A percentile compares a stretch with the other conserved stretches of the same genome.
These are phyloP conservation scores for Bacidia rubella DNA, from an alignment of 495 filamentous ascomycete genomes.

Conservation along the genomic window DNA sequence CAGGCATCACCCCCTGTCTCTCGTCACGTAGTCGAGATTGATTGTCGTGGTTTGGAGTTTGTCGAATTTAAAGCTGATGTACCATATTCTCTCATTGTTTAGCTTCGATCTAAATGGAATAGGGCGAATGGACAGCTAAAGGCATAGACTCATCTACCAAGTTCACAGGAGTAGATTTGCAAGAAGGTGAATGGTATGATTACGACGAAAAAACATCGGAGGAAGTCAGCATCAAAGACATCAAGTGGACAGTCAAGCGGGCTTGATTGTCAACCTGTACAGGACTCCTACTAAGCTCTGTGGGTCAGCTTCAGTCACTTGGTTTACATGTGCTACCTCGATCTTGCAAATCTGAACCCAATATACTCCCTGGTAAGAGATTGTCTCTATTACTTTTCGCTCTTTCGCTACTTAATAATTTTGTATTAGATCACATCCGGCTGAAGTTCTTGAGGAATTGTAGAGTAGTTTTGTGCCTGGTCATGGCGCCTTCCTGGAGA, in stretches of 20 bases:
- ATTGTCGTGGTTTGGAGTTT: constrained; percentile 91
- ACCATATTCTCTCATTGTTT: constrained; percentile 12
- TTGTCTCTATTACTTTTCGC: too few species aligned
- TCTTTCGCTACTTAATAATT: too few species aligned
- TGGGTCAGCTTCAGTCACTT: too few species aligned
- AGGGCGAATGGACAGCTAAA: constrained; percentile 83
- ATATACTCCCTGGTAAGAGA: too few species aligned
- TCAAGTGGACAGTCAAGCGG: constrained; percentile 74
- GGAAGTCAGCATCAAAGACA: constrained; percentile 81
- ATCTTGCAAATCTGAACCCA: too few species aligned
- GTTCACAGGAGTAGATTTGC: constrained; percentile 67
- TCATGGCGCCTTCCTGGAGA: too few species aligned
- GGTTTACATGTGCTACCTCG: too few species aligned
- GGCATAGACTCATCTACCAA: constrained; percentile 64
- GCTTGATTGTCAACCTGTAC: constrained; percentile 25
- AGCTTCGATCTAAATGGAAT: not conserved
- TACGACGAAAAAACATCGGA: constrained; percentile 72
- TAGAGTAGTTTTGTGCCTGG: too few species aligned
- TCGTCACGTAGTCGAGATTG: constrained; percentile 73
- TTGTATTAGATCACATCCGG: too few species aligned
- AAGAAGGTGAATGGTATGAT: constrained; percentile 82
- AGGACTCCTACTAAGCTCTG: too few species aligned
- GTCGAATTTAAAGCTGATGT: constrained; percentile 80
- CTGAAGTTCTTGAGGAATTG: too few species aligned
- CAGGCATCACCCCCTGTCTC: constrained; percentile 52